Evolutionary conservation across 441 rosid genomes (phyloP).

Genomic region (Syzygium malaccense): DNA sequence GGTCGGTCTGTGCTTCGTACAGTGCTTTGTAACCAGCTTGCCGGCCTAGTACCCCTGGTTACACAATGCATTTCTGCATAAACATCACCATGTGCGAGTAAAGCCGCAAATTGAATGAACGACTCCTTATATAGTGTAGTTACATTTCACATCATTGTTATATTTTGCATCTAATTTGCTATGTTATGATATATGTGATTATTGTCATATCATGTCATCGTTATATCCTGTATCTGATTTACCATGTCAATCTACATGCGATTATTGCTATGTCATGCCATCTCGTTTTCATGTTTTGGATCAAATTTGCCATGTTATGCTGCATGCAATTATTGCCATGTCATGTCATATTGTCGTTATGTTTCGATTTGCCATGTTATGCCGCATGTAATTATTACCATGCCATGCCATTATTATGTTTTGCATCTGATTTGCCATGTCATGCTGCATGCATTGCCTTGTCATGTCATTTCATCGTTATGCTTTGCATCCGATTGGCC

Average conservation of each 20-base stretch:
- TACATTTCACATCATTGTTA: too few species aligned
- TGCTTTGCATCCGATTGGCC: neutral
- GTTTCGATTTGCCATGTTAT: neutral
- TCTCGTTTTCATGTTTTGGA: neutral
- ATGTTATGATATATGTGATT: too few species aligned
- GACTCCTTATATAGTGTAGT: too few species aligned
- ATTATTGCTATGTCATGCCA: neutral
- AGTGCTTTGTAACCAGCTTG: too few species aligned
- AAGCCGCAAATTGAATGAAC: too few species aligned
- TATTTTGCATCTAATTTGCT: too few species aligned
- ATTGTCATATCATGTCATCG: neutral
- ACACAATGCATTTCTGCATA: too few species aligned
- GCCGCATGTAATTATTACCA: neutral
- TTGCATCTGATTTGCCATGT: neutral
- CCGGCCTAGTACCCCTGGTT: too few species aligned
- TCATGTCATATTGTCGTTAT: neutral
- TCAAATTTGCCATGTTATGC: neutral
- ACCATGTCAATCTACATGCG: neutral
- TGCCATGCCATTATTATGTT: neutral
- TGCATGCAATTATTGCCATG: neutral
- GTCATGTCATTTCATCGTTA: neutral
- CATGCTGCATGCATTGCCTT: too few species aligned
- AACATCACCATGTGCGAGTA: too few species aligned
- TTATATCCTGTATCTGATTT: neutral
- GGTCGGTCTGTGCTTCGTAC: too few species aligned